Percentiles rank a stretch among this genome's conserved stretches.
Conservation (phyloP, 2,329 filamentous ascomycete species). For the Calonectria pseudoreteaudii region DNA sequence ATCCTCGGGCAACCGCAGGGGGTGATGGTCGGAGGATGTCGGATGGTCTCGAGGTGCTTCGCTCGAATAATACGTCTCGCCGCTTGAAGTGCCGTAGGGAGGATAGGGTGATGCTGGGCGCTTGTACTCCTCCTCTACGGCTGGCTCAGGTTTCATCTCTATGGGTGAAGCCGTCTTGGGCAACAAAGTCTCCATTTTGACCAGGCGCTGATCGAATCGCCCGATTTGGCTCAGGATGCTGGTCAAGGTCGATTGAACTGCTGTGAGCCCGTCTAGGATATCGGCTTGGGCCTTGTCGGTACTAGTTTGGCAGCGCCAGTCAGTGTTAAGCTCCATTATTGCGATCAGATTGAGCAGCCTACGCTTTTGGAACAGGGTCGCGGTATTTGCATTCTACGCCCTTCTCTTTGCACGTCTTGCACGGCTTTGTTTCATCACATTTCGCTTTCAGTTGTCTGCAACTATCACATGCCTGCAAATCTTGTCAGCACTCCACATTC, state of each 20-base stretch:
- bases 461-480: slow-evolving; percentile 83
- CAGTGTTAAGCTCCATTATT: slow-evolving; percentile 17
- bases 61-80: slow-evolving; percentile 35
- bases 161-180: slow-evolving; percentile 33
- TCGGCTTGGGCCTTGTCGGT: slow-evolving; percentile 72
- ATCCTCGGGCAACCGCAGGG: slow-evolving; percentile 54
- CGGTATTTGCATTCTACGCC: slow-evolving; percentile 87
- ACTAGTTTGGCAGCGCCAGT: slow-evolving; percentile 47
- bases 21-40: slow-evolving; percentile 37
- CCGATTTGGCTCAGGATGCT: slow-evolving; percentile 52
- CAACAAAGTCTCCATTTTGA: slow-evolving; percentile 49
- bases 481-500: slow-evolving; percentile 27
- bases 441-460: slow-evolving; percentile 91
- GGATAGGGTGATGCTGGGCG: slow-evolving; percentile 36
- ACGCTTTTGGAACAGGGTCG: slow-evolving; percentile 93
- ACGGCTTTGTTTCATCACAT: slow-evolving; percentile 87
- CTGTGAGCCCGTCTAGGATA: slow-evolving; percentile 66
- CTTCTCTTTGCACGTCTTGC: slow-evolving; percentile 91
- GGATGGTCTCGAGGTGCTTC: slow-evolving; percentile 43
- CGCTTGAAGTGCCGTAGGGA: slow-evolving; percentile 34
- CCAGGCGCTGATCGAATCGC: slow-evolving; percentile 52
- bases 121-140: slow-evolving; percentile 46
- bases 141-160: slow-evolving; percentile 44
- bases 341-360: slow-evolving; percentile 50
- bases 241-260: slow-evolving; percentile 53